Percentiles rank a stretch among this genome's conserved stretches.
Conservation (phyloP, 192 early-diverging fungal species). For the Coemansia sp. region DNA sequence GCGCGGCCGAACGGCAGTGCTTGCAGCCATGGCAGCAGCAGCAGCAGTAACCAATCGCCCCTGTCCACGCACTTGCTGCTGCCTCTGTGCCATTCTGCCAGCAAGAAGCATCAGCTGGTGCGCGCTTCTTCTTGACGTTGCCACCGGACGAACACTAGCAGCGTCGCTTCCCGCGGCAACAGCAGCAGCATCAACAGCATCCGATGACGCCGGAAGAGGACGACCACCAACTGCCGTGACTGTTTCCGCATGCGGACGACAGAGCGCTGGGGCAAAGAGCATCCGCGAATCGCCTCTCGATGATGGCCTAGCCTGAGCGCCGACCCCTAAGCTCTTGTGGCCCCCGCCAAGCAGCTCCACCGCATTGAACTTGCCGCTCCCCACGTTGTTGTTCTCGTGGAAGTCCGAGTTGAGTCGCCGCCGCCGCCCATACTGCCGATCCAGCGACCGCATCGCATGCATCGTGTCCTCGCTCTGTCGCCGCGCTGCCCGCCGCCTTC, state of each 20-base stretch:
- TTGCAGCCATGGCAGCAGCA: background rate
- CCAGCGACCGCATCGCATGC: slow-evolving; percentile 51
- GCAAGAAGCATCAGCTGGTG: slow-evolving; percentile 14
- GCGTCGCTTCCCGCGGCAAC: background rate
- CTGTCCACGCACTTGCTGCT: slow-evolving; percentile 16
- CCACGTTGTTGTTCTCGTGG: background rate
- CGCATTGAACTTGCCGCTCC: background rate
- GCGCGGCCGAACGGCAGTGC: slow-evolving; percentile 33
- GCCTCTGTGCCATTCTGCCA: background rate
- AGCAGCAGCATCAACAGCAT: background rate
- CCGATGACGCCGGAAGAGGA: background rate
- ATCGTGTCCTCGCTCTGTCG: slow-evolving; percentile 46
- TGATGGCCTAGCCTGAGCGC: background rate
- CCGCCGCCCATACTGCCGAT: slow-evolving; percentile 48
- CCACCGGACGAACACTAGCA: background rate
- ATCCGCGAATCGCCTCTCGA: slow-evolving; percentile 33
- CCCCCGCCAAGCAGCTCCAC: background rate
- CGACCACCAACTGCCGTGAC: background rate
- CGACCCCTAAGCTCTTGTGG: background rate
- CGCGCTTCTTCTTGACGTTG: slow-evolving; percentile 4
- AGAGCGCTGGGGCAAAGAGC: slow-evolving; percentile 37
- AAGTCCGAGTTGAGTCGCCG: slow-evolving; percentile 48
- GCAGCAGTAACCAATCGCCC: background rate
- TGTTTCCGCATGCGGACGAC: slow-evolving; percentile 21
- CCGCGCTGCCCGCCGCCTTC: slow-evolving; percentile 22